Conservation (phyloP, 2,329 filamentous ascomycete genomes). For the Sporothrix phasma region DNA sequence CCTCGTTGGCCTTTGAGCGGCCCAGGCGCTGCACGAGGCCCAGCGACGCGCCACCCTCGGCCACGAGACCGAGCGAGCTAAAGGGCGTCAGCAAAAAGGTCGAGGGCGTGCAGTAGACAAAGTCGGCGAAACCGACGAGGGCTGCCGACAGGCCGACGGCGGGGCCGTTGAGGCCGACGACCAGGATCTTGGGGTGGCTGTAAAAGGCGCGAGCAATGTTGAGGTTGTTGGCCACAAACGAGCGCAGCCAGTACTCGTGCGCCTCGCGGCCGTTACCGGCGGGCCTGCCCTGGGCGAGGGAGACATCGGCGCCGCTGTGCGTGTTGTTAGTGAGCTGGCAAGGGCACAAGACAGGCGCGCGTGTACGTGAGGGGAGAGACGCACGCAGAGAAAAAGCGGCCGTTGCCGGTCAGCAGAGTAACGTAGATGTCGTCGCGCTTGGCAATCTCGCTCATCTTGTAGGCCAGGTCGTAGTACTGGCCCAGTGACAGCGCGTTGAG, state of each 20-base stretch:
- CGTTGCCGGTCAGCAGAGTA: constrained; percentile 74
- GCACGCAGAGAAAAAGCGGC: constrained; percentile 82
- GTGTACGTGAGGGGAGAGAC: too few relatives aligned
- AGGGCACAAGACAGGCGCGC: too few relatives aligned
- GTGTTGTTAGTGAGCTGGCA: too few relatives aligned
- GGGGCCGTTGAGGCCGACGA: constrained; percentile 85
- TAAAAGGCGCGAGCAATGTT: constrained; percentile 86
- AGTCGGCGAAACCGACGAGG: constrained; percentile 74
- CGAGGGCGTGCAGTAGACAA: constrained; percentile 76
- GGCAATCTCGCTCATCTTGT: constrained; percentile 67
- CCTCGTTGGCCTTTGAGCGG: constrained; percentile 76
- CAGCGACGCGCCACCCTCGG: constrained; percentile 73
- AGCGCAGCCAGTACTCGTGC: constrained; percentile 50
- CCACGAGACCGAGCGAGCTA: constrained; percentile 76
- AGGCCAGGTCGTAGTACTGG: constrained; percentile 69
- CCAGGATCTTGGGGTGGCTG: constrained; percentile 85
- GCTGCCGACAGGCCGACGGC: constrained; percentile 82
- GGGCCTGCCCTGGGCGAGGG: constrained; percentile 37
- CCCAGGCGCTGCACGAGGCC: constrained; percentile 76
- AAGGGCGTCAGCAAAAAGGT: constrained; percentile 88
- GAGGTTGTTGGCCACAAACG: constrained; percentile 77
- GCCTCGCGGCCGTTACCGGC: constrained; percentile 25
- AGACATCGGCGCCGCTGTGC: constrained; percentile 72
- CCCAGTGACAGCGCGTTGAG: constrained; percentile 69
- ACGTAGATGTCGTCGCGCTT: constrained; percentile 69